Evolutionary conservation across 2,329 filamentous ascomycete genomes (phyloP), one percentile per base, ranked within the genome.

Genomic region (Aspergillus melleus): DNA sequence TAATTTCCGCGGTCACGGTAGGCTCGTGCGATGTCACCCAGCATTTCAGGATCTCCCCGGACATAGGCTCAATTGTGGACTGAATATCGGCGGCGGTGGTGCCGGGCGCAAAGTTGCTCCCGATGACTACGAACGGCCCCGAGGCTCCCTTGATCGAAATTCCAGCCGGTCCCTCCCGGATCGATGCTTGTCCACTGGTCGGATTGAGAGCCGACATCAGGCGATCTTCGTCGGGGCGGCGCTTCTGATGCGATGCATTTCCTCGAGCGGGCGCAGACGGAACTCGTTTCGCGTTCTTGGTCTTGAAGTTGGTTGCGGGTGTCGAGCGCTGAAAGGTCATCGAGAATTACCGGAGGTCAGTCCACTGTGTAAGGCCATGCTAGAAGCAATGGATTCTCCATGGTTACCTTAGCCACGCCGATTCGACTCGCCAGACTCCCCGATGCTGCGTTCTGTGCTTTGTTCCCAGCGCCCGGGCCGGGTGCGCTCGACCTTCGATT

Each of bases 1-100:
- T 77, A 72, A 88, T 82, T 69, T 88, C 85, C 3, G 84, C 85
- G 59, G 84, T 83, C 55, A 89, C 86, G 2, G 79, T 82, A 1
- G 86, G 86, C 9, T 80, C 73, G 20, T 79, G 79, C n/a, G 72
- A 68, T 12, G 83, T 73, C 22, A 89, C 74, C 61, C 78, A 80
- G 72, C 86, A 88, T 54, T 79, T 79, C 29, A 82, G 60, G 66
- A 86, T 79, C 39, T 80, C 75, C 32, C 84, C 84, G 16, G 81
- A 82, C 19, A 82, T 75, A 2, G 80, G 79, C 57, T 79, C 76
- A 70, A 88, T 79, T 30, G 86, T 85, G 47, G 84, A 81, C 68
- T 88, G 83, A 50, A 89, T 88, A 65, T 89, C 86, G 26, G 84
- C 84, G 16, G 85, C 86, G 2, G 86, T 88, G 0, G 86, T 89